Conservation (phyloP, 805 yeast species). For the Schwanniomyces polymorphus region DNA sequence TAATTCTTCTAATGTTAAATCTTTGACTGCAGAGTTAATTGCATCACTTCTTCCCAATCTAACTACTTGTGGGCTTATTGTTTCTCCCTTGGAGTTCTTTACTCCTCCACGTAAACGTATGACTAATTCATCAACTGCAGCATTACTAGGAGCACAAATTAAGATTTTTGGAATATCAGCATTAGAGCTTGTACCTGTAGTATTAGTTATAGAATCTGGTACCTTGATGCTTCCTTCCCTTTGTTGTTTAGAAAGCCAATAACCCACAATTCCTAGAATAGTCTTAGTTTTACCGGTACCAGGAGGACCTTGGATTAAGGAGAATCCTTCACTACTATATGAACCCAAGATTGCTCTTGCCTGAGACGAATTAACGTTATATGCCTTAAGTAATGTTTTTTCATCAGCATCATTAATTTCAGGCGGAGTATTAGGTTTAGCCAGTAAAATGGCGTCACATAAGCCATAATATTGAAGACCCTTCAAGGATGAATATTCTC, state of each 20-base stretch:
- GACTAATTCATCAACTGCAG: constrained; percentile 96
- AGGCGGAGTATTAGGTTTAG: constrained; percentile 53
- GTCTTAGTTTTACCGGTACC: constrained; percentile 99
- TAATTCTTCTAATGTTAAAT: constrained; percentile 80
- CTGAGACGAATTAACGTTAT: constrained; percentile 81
- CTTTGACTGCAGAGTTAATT: constrained; percentile 77
- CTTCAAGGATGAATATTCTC: constrained; percentile 83
- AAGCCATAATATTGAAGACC: constrained; percentile 85
- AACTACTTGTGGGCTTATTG: constrained; percentile 65
- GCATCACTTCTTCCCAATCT: constrained; percentile 91
- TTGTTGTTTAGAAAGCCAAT: constrained; percentile 49
- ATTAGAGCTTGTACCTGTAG: not conserved
- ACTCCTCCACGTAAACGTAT: constrained; percentile 78
- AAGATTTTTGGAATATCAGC: constrained; percentile 54
- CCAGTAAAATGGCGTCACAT: constrained; percentile 62
- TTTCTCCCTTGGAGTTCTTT: constrained; percentile 50
- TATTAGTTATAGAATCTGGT: constrained; percentile 12
- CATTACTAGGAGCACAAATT: constrained; percentile 97
- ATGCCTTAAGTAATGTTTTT: constrained; percentile 43
- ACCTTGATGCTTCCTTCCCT: constrained; percentile 17
- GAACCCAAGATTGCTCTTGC: constrained; percentile 86
- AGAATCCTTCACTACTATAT: constrained; percentile 68
- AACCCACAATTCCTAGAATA: constrained; percentile 86
- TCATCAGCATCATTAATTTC: constrained; percentile 34
- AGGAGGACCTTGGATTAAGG: constrained; percentile 97